phyloP scores from a whole-genome alignment of 805 yeast genomes.

The Candida argentea region DNA sequence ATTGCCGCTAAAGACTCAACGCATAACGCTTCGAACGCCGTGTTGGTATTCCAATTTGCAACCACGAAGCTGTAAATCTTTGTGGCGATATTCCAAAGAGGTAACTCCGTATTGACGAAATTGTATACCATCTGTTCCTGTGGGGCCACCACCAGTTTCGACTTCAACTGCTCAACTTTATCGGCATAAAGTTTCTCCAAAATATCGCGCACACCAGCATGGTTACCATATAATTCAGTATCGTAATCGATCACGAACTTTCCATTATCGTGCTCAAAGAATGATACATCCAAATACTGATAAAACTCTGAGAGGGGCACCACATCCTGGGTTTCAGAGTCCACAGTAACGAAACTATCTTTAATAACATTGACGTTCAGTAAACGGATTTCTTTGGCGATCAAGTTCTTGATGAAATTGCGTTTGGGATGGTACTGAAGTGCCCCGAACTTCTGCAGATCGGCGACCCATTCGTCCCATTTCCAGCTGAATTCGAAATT shows the following conservation, averaged over 20 bases:
- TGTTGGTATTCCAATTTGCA: constrained; percentile 29
- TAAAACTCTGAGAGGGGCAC: constrained; percentile 26
- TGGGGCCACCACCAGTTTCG: constrained; percentile 15
- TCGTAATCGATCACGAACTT: constrained; percentile 26
- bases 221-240: constrained; percentile 22
- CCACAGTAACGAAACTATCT: constrained; percentile 44
- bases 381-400: constrained; percentile 74
- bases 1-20: constrained; percentile 17
- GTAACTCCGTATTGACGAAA: constrained; percentile 25
- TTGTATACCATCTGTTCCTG: constrained; percentile 30
- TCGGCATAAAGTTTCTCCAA: constrained; percentile 16
- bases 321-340: constrained; percentile 18
- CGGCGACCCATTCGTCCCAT: constrained; percentile 88
- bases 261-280: constrained; percentile 16
- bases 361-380: constrained; percentile 66
- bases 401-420: constrained; percentile 64
- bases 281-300: constrained; percentile 27
- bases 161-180: constrained; percentile 13
- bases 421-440: constrained; percentile 60
- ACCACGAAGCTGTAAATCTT: constrained; percentile 32
- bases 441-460: constrained; percentile 35
- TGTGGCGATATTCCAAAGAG: constrained; percentile 25
- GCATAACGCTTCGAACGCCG: constrained; percentile 24
- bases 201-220: constrained; percentile 15
- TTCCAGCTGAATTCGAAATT: constrained; percentile 96